A percentile compares a stretch with the other conserved stretches of the same genome.
phyloP scores from a whole-genome alignment of 2,329 filamentous ascomycete species.

The Alternaria rosae region DNA sequence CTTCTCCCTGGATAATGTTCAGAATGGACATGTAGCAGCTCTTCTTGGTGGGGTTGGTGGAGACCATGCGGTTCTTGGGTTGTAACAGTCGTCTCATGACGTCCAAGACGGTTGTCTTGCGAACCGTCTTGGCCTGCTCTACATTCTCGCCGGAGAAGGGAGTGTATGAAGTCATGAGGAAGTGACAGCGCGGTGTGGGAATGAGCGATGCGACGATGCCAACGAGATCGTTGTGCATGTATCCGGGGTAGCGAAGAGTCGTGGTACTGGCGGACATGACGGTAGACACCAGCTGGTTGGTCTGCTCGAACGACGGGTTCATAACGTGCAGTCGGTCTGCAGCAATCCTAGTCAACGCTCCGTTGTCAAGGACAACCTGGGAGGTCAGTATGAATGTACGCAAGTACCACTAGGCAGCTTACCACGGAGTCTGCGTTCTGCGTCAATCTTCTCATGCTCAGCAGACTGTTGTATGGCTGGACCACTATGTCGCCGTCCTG shows the following conservation, averaged over 20 bases:
- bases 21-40: conserved; percentile 99
- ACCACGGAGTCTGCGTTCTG: conserved; percentile 97
- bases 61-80: conserved; percentile 99
- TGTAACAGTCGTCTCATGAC: conserved; percentile 96
- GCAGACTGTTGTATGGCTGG: conserved; percentile 95
- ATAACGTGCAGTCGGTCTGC: conserved; percentile 94
- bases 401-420: conserved; percentile 32
- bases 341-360: conserved; percentile 89
- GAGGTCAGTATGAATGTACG: conserved; percentile 26
- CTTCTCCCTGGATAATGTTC: conserved; percentile 98
- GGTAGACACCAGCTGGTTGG: conserved; percentile 91
- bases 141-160: conserved; percentile 97
- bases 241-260: conserved; percentile 93
- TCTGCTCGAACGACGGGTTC: conserved; percentile 95
- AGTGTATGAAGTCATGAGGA: conserved; percentile 98
- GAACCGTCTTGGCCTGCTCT: conserved; percentile 95
- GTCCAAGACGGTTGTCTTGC: conserved; percentile 96
- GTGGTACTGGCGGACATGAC: conserved; percentile 99
- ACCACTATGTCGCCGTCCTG: conserved; percentile 92
- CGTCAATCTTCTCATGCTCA: conserved; percentile 88
- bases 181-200: conserved; percentile 94
- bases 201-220: conserved; percentile 96
- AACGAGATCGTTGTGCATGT: conserved; percentile 99
- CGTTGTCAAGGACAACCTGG: conserved; percentile 89
- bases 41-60: conserved; percentile 91